Conservation (phyloP, 108 stramenopile genomes). For the Fistulifera pelliculosa region DNA sequence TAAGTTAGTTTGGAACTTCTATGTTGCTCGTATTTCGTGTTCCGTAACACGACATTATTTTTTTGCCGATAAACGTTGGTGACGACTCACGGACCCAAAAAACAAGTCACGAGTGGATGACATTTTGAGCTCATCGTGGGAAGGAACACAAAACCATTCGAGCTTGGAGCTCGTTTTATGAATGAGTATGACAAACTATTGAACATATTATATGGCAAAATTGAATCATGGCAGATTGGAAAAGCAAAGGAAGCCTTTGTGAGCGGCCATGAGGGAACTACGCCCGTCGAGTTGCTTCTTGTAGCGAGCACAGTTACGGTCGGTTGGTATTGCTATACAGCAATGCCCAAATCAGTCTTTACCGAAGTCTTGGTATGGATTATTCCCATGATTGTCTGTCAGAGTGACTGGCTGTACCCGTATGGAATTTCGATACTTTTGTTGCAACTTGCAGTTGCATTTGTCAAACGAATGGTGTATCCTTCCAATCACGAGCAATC, state of each 20-base stretch:
- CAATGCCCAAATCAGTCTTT: conserved; percentile 13
- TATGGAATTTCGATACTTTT: conserved; percentile 20
- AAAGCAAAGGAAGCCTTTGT: conserved; percentile 71
- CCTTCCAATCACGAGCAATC: not conserved
- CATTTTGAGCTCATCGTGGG: no score
- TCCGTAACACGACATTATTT: no score
- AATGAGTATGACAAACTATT: no score
- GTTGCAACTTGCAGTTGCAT: conserved; percentile 4
- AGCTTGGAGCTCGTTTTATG: no score
- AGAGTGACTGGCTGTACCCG: conserved; percentile 37
- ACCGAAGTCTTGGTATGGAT: conserved; percentile 40
- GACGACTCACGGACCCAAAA: no score
- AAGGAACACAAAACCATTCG: no score
- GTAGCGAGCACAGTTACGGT: conserved; percentile 52
- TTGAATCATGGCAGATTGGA: no score
- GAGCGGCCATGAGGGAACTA: conserved; percentile 68
- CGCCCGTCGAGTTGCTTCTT: conserved; percentile 49
- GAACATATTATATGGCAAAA: no score
- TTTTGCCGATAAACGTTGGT: no score
- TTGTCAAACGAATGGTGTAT: conserved; percentile 4
- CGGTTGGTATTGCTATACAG: conserved; percentile 35
- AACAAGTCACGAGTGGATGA: no score
- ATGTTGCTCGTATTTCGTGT: no score
- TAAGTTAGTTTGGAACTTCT: no score
- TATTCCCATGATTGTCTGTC: conserved; percentile 67